These are phyloP conservation scores for Bipolaris zeicola DNA, from an alignment of 2,329 filamentous ascomycete genomes.

Conservation along the genomic window DNA sequence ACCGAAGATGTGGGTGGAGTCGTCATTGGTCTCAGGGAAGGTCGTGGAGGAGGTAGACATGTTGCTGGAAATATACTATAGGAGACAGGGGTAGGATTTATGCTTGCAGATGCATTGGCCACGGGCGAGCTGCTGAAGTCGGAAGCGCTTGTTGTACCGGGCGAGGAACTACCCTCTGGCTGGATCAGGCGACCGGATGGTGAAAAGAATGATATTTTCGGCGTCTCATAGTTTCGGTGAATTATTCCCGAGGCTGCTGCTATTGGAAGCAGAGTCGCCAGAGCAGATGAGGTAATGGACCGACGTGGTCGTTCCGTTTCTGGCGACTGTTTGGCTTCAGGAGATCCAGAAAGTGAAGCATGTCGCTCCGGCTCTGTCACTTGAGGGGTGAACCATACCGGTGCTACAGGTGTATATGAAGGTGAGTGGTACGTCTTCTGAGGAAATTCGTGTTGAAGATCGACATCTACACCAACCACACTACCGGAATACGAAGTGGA, in stretches of 20 bases:
- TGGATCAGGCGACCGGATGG: slow-evolving; percentile 45
- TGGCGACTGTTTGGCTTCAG: slow-evolving; percentile 6
- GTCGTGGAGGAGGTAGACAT: slow-evolving; percentile 22
- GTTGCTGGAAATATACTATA: slow-evolving; percentile 14
- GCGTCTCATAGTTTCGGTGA: slow-evolving; percentile 31
- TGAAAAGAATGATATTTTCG: slow-evolving; percentile 42
- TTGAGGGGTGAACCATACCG: slow-evolving; percentile 35
- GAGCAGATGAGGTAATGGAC: slow-evolving; percentile 44
- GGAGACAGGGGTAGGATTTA: slow-evolving; percentile 9
- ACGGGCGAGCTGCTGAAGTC: slow-evolving; percentile 13
- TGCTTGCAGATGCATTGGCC: slow-evolving; percentile 17
- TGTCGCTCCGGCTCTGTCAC: slow-evolving; percentile 27
- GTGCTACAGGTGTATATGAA: slow-evolving; percentile 29
- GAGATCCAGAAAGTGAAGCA: slow-evolving; percentile 17
- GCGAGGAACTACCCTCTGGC: slow-evolving; percentile 25
- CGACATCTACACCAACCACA: slow-evolving; percentile 44
- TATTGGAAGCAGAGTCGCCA: slow-evolving; percentile 45
- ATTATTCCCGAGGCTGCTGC: slow-evolving; percentile 47
- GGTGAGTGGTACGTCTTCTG: slow-evolving; percentile 22
- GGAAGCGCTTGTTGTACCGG: slow-evolving; percentile 13
- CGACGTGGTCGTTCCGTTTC: slow-evolving; percentile 10
- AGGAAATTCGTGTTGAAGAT: slow-evolving; percentile 33
- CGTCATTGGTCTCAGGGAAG: slow-evolving; percentile 29
- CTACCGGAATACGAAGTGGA: slow-evolving; percentile 45
- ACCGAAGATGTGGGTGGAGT: slow-evolving; percentile 24